These are phyloP conservation scores for Paraconiothyrium sp. DNA, from an alignment of 2,329 filamentous ascomycete genomes.

Conservation along the genomic window DNA sequence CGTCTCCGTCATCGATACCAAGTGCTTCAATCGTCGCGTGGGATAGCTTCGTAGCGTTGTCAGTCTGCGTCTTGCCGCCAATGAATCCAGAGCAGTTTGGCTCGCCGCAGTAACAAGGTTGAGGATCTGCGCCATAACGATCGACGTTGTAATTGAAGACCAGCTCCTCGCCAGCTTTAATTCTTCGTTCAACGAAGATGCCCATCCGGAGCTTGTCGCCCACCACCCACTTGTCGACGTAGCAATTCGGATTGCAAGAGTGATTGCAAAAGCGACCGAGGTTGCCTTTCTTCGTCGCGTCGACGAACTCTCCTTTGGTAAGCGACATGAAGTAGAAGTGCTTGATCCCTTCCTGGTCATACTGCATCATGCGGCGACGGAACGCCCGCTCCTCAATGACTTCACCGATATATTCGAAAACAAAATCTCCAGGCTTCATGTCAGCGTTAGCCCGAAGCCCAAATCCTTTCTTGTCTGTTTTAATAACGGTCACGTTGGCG, in stretches of 20 bases:
- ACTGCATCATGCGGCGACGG: constrained; percentile 87
- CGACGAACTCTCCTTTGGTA: constrained; percentile 94
- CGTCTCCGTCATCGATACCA: constrained; percentile 90
- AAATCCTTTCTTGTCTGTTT: constrained; percentile 97
- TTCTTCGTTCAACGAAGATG: constrained; percentile 88
- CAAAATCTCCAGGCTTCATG: constrained; percentile 85
- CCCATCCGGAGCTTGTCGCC: constrained; percentile 98
- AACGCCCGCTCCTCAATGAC: constrained; percentile 95
- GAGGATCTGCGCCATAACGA: constrained; percentile 94
- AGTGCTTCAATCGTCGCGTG: constrained; percentile 91
- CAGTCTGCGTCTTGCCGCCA: constrained; percentile 96
- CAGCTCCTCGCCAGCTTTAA: constrained; percentile 90
- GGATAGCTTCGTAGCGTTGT: constrained; percentile 90
- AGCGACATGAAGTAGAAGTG: constrained; percentile 99
- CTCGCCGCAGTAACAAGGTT: constrained; percentile 96
- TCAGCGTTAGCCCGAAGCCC: constrained; percentile 84
- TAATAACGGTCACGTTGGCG: constrained; percentile 91
- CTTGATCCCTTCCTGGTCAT: constrained; percentile 95
- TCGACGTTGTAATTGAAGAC: constrained; percentile 99
- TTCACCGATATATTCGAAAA: constrained; percentile 98
- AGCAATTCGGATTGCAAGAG: constrained; percentile 98
- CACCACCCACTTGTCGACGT: constrained; percentile 99
- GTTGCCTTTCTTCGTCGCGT: constrained; percentile 96
- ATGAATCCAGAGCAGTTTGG: constrained; percentile 96
- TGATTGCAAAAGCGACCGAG: constrained; percentile 98